Base-by-base conservation (phyloP, 768 basidiomycete genomes). In the Lactifluus subvellereus region DNA sequence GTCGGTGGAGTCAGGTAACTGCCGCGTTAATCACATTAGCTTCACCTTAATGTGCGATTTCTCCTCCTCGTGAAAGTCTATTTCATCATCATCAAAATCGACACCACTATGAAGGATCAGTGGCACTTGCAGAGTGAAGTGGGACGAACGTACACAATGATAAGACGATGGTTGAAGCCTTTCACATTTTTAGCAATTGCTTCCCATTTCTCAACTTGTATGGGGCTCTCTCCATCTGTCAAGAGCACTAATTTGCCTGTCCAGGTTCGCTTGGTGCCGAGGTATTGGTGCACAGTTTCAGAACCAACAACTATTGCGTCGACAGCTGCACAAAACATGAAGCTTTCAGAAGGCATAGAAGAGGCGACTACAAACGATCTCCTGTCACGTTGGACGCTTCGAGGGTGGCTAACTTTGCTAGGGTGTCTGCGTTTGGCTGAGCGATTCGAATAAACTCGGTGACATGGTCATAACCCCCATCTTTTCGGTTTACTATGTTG, bases 271-370 rank as follows among this genome's bases (percentile, higher is more conserved):
- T 92, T 97, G 22, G 75, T 83, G 35, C 72, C 78, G 40, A 94
- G 78, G 69, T 90, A 83, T 1, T 74, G 69, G 38, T 82, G 79
- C 69, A 98, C 88, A 2, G 89, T 88, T 72, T 96, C 87, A 55
- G 93, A 80, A 3, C 81, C 91, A 9, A 97, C 92, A 65, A 97
- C 87, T 35, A 98, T 74, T 6, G 87, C 94, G 67, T 95, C 93
- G 59, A 97, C 80, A 2, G 92, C 94, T 89, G 69, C 6, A 55
- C 16, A 7, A 6, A 16, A 56, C 54, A 22, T 56, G 45, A 49
- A 49, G 59, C 22, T 59, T 20, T 18, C 20, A 58, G 53, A 59
- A 51, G 4, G 49, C 53, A 37, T 30, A 52, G 11, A 43, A 30
- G 43, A 27, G 43, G 43, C 18, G 5, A 38, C 38, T 30, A 75